Base-by-base conservation (phyloP, 805 yeast species). In the Wickerhamiella cacticola region DNA sequence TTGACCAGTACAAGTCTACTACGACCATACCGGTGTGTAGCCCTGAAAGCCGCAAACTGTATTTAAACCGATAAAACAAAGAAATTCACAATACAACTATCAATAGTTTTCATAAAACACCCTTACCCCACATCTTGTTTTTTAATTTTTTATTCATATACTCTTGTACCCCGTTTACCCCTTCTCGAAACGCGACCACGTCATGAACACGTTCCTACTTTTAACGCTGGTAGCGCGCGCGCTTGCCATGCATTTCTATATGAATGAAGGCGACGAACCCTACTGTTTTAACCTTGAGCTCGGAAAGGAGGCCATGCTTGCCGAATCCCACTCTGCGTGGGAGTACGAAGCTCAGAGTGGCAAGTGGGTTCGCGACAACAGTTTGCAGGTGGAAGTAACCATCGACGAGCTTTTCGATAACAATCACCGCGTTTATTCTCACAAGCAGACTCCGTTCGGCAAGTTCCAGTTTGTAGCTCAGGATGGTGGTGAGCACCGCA, bases 201-300 rank as follows among this genome's bases (percentile, higher is more conserved):
- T 35, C 40, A 43, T 43, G 46, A 43, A 43, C 46, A 43, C 46
- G 46, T 43, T 34, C 26, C 19, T 43, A 9, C 31, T 48, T 28
- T 38, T 43, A 36, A 47, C 50, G 40, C 46, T 50, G 42, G 19
- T 41, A 26, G 39, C 49, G 41, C 49, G 33, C 9, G 54, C 45
- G 23, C 23, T 44, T 23, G 38, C 41, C 19, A 68, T 88, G 50
- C 95, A 92, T 63, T 79, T 86, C 63, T 88, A 86, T 63, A 68
- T 85, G 46, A 76, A 76, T 10, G 80, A 88, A 1, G 87, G 80
- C 26, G 82, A 82, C 54, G 73, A 78, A 39, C 63, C 63, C 42
- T 77, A 78, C 56, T 92, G 97, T 65, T 89, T 89, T 63, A 81
- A 68, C 58, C 92, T 88, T 60, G 94, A 82, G 52, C 69, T 89